Base-by-base conservation (phyloP, 1,284 basidiomycete species). In the Trichosporon coremiiforme region DNA sequence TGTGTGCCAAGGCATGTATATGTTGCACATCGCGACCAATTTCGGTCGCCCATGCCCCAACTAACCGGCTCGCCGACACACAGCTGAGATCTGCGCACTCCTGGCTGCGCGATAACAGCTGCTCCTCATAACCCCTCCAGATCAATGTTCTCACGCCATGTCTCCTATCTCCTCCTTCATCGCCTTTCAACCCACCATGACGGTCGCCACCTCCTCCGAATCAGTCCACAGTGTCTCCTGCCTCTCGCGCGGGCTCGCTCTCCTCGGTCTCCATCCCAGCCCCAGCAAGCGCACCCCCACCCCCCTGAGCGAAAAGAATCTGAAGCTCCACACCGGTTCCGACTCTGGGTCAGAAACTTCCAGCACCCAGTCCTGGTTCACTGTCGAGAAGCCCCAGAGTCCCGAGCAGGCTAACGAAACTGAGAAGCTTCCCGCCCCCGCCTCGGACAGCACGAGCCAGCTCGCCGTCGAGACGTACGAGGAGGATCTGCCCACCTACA, bases 311-410 rank as follows among this genome's bases (percentile, higher is more conserved):
- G 50, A 53, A 20, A 53, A 53, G 50, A 45, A 45, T n/a, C 41
- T 45, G 41, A 45, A 45, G 15, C 50, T 22, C 7, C 20, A 53
- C 50, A 20, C 4, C 45, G 33, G 33, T 35, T 17, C 45, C n/a
- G 50, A 25, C 50, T 8, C 50, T 2, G 50, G 20, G 15, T 53
- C 50, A 4, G 50, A 53, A 20, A 53, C 50, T 9, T 53, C 50
- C 50, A 53, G 50, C 22, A 53, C 50, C 50, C 20, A 53, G 50
- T 53, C 50, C 50, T 53, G 50, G 50, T 22, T 25, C 20, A 53
- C 50, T 20, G 22, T 53, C 50, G 50, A 53, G 50, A 53, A 53
- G 22, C 50, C 50, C 22, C 2, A 17, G 5, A 45, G 38, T 13
- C 38, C 38, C 38, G 38, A n/a, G 41, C 17, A 17, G 41, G 9